These are phyloP conservation scores for Fonsecaea monophora DNA, from an alignment of 2,329 filamentous ascomycete species.

Conservation along the genomic window DNA sequence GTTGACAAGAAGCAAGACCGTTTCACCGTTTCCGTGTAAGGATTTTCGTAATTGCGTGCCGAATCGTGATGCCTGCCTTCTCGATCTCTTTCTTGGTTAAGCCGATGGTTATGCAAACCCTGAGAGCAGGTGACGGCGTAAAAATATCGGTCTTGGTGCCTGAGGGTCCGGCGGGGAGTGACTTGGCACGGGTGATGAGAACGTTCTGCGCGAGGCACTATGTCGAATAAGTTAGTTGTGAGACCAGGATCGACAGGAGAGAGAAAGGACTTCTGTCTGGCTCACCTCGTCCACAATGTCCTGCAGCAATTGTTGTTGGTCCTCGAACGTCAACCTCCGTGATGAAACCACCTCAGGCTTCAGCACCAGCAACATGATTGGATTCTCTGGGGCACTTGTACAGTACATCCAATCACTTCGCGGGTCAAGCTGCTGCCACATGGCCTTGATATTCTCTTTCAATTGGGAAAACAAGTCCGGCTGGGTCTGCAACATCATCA, in stretches of 20 bases:
- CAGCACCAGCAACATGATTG: constrained; percentile 80
- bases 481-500: constrained; percentile 83
- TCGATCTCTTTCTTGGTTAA: constrained; percentile 94
- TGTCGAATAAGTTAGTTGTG: constrained; percentile 25
- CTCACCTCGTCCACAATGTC: constrained; percentile 96
- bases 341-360: constrained; percentile 81
- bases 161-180: constrained; percentile 69
- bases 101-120: constrained; percentile 87
- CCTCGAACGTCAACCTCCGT: constrained; percentile 70
- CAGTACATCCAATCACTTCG: constrained; percentile 91
- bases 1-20: background rate
- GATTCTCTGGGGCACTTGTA: constrained; percentile 82
- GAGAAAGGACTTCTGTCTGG: constrained; percentile 21
- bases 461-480: constrained; percentile 80
- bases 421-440: constrained; percentile 87
- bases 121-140: constrained; percentile 76
- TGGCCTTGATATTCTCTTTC: constrained; percentile 83
- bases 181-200: constrained; percentile 85
- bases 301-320: constrained; percentile 84
- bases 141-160: constrained; percentile 71
- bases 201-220: constrained; percentile 86
- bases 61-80: constrained; percentile 84
- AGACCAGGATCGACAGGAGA: background rate
- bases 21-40: constrained; percentile 64
- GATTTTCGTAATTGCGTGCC: constrained; percentile 93